Conservation (phyloP, 257 asterid species). For the Anisodus acutangulus region DNA sequence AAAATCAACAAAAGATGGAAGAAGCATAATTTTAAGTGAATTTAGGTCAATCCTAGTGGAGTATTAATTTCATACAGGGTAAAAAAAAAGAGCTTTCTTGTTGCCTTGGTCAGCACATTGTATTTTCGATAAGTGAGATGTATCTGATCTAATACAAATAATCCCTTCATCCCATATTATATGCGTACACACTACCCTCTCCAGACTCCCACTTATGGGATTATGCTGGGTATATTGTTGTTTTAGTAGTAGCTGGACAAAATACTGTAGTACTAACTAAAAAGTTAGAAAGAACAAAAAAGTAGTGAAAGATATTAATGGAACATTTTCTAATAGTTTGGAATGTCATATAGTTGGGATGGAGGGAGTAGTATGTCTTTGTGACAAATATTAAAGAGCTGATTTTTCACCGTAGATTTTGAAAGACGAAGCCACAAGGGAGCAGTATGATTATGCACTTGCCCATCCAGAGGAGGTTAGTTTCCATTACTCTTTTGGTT, state of each 20-base stretch:
- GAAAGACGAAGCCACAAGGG: slow-evolving; percentile 95
- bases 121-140: neutral
- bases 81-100: neutral
- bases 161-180: neutral
- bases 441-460: slow-evolving; percentile 94
- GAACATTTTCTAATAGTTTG: neutral
- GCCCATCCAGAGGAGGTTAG: slow-evolving; percentile 97
- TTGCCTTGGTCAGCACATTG: slow-evolving; percentile 18
- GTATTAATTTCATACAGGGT: neutral
- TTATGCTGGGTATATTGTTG: no score
- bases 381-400: slow-evolving; percentile 9
- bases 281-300: neutral
- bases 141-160: neutral
- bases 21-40: neutral
- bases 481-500: neutral
- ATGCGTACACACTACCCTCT: neutral
- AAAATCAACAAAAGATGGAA: neutral
- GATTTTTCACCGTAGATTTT: slow-evolving; percentile 59
- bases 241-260: neutral
- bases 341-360: neutral
- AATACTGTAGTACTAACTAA: neutral
- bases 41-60: slow-evolving; percentile 5
- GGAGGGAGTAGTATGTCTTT: neutral
- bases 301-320: neutral
- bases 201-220: no score